Base-by-base conservation (phyloP, 2,329 filamentous ascomycete genomes). In the Stemphylium beticola region DNA sequence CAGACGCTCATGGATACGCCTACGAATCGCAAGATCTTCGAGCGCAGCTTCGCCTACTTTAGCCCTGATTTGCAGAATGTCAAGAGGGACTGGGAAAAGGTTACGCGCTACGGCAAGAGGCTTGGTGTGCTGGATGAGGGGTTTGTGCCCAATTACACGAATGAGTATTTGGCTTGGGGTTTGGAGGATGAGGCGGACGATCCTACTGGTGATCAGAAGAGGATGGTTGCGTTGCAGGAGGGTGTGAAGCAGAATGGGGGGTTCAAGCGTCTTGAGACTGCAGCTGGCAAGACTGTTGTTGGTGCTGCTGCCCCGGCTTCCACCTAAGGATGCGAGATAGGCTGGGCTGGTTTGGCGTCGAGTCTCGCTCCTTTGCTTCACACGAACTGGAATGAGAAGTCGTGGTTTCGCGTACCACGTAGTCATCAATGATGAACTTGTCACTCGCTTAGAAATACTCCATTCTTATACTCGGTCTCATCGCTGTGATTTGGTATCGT, bases 1-100 rank as follows among this genome's bases (percentile, higher is more conserved):
- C 92, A 92, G 77, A 86, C 88, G 2, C 81, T 81, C 62, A 89
- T 92, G 86, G 84, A 80, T 38, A 85, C 85, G 0, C 69, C 78
- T 1, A 83, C 91, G 52, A 91, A 92, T 79, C 83, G 85, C 65
- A 91, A 91, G 82, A 91, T 92, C 75, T 92, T 90, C 67, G 88
- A 92, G 81, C 86, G 89, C 56, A 89, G 86, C 65, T 92, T 85
- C 66, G 88, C 89, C 17, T 92, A 91, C 80, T 90, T 92, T 74
- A 89, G 85, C 54, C 82, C 82, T 60, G 88, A 92, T 62, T 70
- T 92, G 61, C 88, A 90, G 83, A 92, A 92, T 62, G 89, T 92
- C 5, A 64, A 75, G 48, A 84, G 90, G 42, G 89, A 92, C 77
- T 92, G 89, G 89, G 76, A 81, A 53, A 92, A 92, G 81, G 90